Evolutionary conservation across 2,329 filamentous ascomycete species (phyloP).

Genomic region (Dothistroma pini): DNA sequence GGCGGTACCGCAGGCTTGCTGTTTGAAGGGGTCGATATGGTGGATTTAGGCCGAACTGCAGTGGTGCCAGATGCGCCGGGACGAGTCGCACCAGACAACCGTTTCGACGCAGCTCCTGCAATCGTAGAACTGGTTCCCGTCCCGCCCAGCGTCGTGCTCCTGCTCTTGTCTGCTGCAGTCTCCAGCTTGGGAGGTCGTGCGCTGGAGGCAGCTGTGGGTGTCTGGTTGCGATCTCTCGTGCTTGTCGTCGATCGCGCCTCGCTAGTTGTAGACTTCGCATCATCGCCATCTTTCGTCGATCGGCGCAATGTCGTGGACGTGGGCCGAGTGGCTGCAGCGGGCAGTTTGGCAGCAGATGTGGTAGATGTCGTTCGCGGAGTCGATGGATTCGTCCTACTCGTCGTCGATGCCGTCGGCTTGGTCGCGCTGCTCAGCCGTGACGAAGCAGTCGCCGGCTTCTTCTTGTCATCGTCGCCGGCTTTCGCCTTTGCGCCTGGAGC

Average conservation of each 20-base stretch:
- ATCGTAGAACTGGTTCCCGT: slow-evolving; percentile 8
- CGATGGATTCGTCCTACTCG: not conserved
- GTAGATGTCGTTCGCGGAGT: slow-evolving; percentile 1
- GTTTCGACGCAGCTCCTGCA: slow-evolving; percentile 11
- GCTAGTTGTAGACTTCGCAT: slow-evolving; percentile 9
- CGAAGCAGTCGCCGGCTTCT: slow-evolving; percentile 13
- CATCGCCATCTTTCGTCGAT: not conserved
- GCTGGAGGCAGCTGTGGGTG: slow-evolving; percentile 11
- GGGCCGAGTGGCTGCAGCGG: slow-evolving; percentile 3
- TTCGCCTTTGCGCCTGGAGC: slow-evolving; percentile 1
- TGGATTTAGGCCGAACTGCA: slow-evolving; percentile 9
- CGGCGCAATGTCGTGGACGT: slow-evolving; percentile 1
- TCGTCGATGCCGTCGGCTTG: slow-evolving; percentile 3
- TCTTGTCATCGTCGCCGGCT: slow-evolving; percentile 10
- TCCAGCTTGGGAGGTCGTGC: slow-evolving; percentile 14
- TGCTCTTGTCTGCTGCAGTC: slow-evolving; percentile 1
- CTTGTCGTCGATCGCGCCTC: slow-evolving; percentile 6
- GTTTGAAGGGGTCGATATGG: not conserved
- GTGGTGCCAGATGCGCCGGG: slow-evolving; percentile 4
- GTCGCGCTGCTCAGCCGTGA: slow-evolving; percentile 8
- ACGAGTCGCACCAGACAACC: slow-evolving; percentile 9
- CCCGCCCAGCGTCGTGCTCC: slow-evolving; percentile 14
- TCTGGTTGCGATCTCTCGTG: slow-evolving; percentile 1
- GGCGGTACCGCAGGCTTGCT: not conserved
- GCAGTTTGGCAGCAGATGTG: not conserved